A percentile compares a stretch with the other conserved stretches of the same genome.
Conservation (phyloP, 306 rosid genomes). For the Casuarina cunninghamiana region DNA sequence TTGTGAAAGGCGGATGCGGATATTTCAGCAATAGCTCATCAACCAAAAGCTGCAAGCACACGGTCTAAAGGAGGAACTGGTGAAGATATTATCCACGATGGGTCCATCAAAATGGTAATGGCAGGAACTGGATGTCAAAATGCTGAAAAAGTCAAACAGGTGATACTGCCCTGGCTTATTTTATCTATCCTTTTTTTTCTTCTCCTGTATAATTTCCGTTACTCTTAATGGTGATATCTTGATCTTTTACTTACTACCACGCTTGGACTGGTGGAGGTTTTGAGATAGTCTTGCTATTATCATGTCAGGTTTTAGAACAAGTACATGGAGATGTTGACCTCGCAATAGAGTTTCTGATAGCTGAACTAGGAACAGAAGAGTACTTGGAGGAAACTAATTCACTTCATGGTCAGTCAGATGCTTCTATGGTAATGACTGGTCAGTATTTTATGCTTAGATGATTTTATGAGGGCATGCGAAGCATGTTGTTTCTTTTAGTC, state of each 20-base stretch:
- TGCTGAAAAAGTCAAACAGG: constrained; percentile 62
- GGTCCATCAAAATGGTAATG: constrained; percentile 63
- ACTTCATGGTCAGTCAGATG: constrained; percentile 32
- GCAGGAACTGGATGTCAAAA: constrained; percentile 72
- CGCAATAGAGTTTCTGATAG: constrained; percentile 79
- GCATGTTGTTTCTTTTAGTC: not conserved
- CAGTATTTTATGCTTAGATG: constrained; percentile 29
- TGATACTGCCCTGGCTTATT: constrained; percentile 24
- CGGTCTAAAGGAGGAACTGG: constrained; percentile 34
- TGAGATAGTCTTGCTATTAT: constrained; percentile 24
- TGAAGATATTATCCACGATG: constrained; percentile 36
- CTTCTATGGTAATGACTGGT: constrained; percentile 48
- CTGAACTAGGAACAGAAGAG: constrained; percentile 66
- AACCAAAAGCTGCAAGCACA: constrained; percentile 37
- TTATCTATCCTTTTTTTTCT: not conserved
- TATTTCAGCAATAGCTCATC: constrained; percentile 61
- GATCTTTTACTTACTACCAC: constrained; percentile 15
- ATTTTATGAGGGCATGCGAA: constrained; percentile 5
- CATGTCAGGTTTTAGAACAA: constrained; percentile 56
- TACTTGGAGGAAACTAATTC: constrained; percentile 43
- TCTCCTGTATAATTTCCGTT: constrained; percentile 10
- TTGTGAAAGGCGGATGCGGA: constrained; percentile 82
- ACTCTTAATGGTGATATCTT: constrained; percentile 23
- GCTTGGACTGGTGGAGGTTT: constrained; percentile 21
- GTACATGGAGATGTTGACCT: constrained; percentile 71